Base-by-base conservation (phyloP, 306 rosid species). In the Dicorynia guianensis region DNA sequence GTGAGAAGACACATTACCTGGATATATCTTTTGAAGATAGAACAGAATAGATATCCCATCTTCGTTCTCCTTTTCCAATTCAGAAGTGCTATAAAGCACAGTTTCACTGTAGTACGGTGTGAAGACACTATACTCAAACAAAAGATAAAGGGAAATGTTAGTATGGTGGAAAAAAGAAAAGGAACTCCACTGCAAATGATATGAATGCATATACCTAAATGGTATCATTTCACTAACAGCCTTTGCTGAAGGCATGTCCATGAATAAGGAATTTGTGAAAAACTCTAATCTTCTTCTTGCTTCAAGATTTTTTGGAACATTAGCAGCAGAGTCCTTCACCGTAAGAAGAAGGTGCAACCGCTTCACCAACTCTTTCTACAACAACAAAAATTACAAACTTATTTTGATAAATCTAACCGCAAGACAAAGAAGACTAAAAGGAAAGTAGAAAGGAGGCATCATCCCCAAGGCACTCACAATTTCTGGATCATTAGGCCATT, bases 71-170 rank as follows among this genome's bases (percentile, higher is more conserved):
- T 79, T 83, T 65, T 85, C 84, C 87, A 95, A 79, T 74, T 95
- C 97, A 0, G 97, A 90, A 58, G 86, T 83, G 71, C 97, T 86
- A 80, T 95, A 95, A 13, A 95, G 89, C 71, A 95, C 98, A 36
- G 98, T 95, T 86, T 95, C 98, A 57, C 97, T 95, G 73, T 95
- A 95, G 90, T 95, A 95, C 19, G 98, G 98, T 49, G 98, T 95
- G 91, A 95, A 95, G 82, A 95, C 96, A 53, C 98, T 95, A 79
- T 67, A 25, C 60, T 78, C 86, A 76, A 77, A 76, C 68, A 76
- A 74, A 69, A 63, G 49, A 63, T 34, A 56, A 55, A 44, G 47
- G 50, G 50, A 69, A 20, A 54, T 17, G 72, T 74, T 50, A 81
- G 63, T 70, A 74, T 35, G 25, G 18, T 9, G 46, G 20, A 44